Evolutionary conservation across 2,329 filamentous ascomycete genomes (phyloP).

Genomic region (Neonectria neomacrospora): DNA sequence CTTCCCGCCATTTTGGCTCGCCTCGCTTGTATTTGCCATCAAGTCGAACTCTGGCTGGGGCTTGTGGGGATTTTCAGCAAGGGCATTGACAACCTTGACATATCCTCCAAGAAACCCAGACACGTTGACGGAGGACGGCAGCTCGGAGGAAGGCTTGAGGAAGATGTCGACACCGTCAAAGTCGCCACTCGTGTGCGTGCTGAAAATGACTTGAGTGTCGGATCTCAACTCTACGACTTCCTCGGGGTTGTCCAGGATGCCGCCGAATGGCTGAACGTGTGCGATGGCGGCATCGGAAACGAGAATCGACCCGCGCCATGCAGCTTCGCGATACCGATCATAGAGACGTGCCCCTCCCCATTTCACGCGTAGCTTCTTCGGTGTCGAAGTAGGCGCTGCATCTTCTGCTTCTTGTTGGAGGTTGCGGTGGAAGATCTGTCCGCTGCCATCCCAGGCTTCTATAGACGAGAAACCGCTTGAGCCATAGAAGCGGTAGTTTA

Average conservation of each 20-base stretch:
- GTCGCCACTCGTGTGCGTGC: constrained; percentile 45
- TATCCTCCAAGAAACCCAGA: constrained; percentile 44
- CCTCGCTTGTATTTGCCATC: constrained; percentile 25
- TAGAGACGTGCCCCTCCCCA: constrained; percentile 50
- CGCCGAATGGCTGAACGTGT: constrained; percentile 41
- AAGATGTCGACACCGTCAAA: constrained; percentile 46
- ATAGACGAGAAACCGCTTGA: constrained; percentile 42
- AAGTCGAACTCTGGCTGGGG: constrained; percentile 40
- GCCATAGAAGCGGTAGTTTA: constrained; percentile 44
- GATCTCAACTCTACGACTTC: constrained; percentile 29
- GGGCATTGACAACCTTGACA: constrained; percentile 45
- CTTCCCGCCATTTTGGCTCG: constrained; percentile 29
- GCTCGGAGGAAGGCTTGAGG: constrained; percentile 11
- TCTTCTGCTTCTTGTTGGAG: constrained; percentile 37
- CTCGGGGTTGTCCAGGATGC: constrained; percentile 39
- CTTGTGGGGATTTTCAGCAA: constrained; percentile 45
- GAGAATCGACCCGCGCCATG: constrained; percentile 46
- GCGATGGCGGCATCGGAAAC: constrained; percentile 33
- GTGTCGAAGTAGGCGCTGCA: neutral
- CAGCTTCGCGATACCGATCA: constrained; percentile 48
- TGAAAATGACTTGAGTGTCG: constrained; percentile 35
- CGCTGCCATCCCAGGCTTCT: constrained; percentile 45
- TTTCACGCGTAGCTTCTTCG: constrained; percentile 40
- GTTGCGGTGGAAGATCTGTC: constrained; percentile 41
- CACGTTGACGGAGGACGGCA: constrained; percentile 31